These are phyloP conservation scores for Backusella luteola DNA, from an alignment of 192 early-diverging fungal species.

Conservation along the genomic window DNA sequence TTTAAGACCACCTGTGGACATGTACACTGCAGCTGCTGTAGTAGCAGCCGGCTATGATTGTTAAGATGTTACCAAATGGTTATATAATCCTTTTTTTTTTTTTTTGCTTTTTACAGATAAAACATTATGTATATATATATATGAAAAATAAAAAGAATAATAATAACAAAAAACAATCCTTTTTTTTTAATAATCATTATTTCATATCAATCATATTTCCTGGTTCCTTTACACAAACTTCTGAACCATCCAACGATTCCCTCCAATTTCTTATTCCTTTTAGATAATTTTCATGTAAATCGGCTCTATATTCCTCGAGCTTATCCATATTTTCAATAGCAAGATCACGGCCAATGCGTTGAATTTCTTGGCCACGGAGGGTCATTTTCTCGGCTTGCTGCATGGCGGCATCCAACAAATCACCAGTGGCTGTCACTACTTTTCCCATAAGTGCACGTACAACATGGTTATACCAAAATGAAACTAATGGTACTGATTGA, in stretches of 20 bases:
- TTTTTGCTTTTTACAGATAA: too few relatives aligned
- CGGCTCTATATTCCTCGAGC: constrained; percentile 30
- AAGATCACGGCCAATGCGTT: constrained; percentile 31
- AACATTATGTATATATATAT: neutral
- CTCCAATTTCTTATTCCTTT: constrained; percentile 28
- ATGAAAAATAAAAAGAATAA: neutral
- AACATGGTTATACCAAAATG: constrained; percentile 60
- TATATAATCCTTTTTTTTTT: too few relatives aligned
- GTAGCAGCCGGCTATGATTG: constrained; percentile 25
- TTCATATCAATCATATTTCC: constrained; percentile 8
- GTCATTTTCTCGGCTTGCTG: constrained; percentile 40
- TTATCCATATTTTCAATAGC: constrained; percentile 36
- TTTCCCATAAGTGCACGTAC: constrained; percentile 49
- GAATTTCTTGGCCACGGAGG: constrained; percentile 31
- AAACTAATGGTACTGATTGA: constrained; percentile 50
- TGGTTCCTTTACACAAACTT: constrained; percentile 1
- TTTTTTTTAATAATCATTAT: neutral
- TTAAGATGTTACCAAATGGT: neutral
- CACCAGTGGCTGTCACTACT: constrained; percentile 48
- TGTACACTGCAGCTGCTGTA: constrained; percentile 22
- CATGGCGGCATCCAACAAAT: constrained; percentile 49
- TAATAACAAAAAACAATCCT: neutral
- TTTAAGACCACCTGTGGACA: constrained; percentile 19
- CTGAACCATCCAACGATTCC: constrained; percentile 11
- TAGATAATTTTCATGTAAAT: constrained; percentile 34